These are phyloP conservation scores for Malus hybrid DNA, from an alignment of 331 rosid species.

Conservation along the genomic window DNA sequence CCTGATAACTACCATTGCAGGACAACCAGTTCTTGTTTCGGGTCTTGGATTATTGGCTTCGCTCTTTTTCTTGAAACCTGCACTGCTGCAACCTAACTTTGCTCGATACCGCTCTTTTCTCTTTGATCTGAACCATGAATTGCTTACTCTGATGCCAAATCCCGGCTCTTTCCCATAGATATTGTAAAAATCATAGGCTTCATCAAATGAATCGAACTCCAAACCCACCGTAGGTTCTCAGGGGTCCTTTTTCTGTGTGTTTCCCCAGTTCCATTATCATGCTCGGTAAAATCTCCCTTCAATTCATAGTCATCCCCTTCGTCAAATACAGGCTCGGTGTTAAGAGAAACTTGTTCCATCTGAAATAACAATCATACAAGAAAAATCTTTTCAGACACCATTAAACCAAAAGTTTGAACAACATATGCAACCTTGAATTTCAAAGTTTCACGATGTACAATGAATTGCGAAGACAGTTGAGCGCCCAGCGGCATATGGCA, in stretches of 20 bases:
- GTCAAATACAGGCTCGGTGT: constrained; percentile 47
- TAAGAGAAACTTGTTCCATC: constrained; percentile 82
- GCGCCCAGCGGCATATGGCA: not conserved
- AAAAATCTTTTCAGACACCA: not conserved
- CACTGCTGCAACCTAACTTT: constrained; percentile 76
- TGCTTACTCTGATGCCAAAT: constrained; percentile 75
- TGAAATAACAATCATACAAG: constrained; percentile 11
- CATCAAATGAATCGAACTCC: constrained; percentile 66
- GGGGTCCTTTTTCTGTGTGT: constrained; percentile 28
- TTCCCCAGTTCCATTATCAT: constrained; percentile 32
- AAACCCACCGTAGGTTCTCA: constrained; percentile 53
- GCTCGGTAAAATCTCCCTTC: constrained; percentile 42
- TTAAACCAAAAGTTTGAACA: not conserved
- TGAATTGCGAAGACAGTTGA: not conserved
- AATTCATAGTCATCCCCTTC: constrained; percentile 40
- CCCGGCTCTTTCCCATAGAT: constrained; percentile 60
- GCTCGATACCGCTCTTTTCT: constrained; percentile 71
- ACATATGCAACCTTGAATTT: not conserved
- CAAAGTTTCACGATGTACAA: not conserved
- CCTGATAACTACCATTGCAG: constrained; percentile 69
- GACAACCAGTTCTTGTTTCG: constrained; percentile 79
- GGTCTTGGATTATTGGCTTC: constrained; percentile 70
- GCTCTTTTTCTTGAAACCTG: constrained; percentile 78
- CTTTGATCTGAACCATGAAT: constrained; percentile 78
- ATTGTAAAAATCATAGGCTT: constrained; percentile 66